phyloP scores from a whole-genome alignment of 2,329 filamentous ascomycete genomes.

The Capronia americana region DNA sequence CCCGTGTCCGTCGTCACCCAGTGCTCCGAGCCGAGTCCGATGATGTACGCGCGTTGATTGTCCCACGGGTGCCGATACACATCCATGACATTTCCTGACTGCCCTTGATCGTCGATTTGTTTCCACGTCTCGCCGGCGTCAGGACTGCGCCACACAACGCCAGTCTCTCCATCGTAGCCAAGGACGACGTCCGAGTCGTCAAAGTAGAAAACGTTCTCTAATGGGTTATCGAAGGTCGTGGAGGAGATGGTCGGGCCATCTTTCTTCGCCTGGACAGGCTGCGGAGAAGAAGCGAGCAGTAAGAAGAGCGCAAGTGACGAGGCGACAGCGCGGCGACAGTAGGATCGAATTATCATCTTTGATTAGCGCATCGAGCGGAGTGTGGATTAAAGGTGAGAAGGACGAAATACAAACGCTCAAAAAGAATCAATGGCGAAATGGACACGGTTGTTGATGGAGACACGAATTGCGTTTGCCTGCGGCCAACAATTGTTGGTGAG shows the following conservation, averaged over 20 bases:
- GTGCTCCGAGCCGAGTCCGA: slow-evolving; percentile 73
- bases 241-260: slow-evolving; percentile 70
- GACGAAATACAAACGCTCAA: slow-evolving; percentile 20
- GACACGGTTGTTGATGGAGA: slow-evolving; percentile 28
- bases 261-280: slow-evolving; percentile 56
- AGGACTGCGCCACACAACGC: slow-evolving; percentile 75
- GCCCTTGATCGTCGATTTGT: slow-evolving; percentile 64
- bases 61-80: slow-evolving; percentile 82
- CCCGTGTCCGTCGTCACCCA: slow-evolving; percentile 85
- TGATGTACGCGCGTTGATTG: slow-evolving; percentile 76
- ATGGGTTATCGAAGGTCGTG: slow-evolving; percentile 70
- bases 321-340: slow-evolving; percentile 30
- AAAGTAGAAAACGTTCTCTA: slow-evolving; percentile 82
- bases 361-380: slow-evolving; percentile 33
- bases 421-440: slow-evolving; percentile 21
- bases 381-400: slow-evolving; percentile 11
- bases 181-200: slow-evolving; percentile 84
- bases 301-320: slow-evolving; percentile 34
- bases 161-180: slow-evolving; percentile 69
- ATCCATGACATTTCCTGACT: slow-evolving; percentile 66
- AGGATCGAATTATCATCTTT: slow-evolving; percentile 37
- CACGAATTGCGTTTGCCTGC: slow-evolving; percentile 27
- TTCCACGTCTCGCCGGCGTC: slow-evolving; percentile 83
- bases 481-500: slow-evolving; percentile 21
- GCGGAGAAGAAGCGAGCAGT: slow-evolving; percentile 26